Conservation (phyloP, 768 basidiomycete genomes). For the Russula griseocarnosa region DNA sequence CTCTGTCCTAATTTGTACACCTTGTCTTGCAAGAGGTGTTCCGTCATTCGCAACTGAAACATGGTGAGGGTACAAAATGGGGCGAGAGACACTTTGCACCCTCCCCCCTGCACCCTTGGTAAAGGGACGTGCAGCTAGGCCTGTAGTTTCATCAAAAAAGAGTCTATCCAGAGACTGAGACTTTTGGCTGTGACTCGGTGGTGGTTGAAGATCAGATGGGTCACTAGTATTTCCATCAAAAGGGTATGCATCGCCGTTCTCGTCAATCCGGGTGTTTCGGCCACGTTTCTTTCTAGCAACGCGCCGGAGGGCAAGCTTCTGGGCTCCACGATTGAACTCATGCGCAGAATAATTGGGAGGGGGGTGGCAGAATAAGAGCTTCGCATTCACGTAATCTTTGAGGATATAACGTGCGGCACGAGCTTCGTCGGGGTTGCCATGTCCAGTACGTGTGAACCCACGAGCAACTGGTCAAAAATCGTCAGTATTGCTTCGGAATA, state of each 20-base stretch:
- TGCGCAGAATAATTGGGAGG: conserved; percentile 68
- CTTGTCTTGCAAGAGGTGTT: conserved; percentile 46
- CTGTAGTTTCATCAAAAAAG: conserved; percentile 66
- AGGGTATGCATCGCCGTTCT: conserved; percentile 71
- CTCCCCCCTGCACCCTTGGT: conserved; percentile 56
- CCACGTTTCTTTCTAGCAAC: conserved; percentile 81
- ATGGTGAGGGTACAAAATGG: conserved; percentile 78
- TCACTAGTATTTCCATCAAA: conserved; percentile 15
- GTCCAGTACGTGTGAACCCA: conserved; percentile 88
- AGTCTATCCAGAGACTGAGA: conserved; percentile 70
- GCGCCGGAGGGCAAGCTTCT: conserved; percentile 54
- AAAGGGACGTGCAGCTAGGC: conserved; percentile 56
- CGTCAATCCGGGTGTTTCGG: conserved; percentile 79
- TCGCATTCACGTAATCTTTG: conserved; percentile 96
- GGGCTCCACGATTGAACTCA: conserved; percentile 71
- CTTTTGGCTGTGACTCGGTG: conserved; percentile 41
- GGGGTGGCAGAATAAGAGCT: conserved; percentile 84
- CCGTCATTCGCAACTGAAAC: conserved; percentile 77
- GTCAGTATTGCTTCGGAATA: conserved; percentile 15
- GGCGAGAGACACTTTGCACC: conserved; percentile 59
- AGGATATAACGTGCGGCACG: conserved; percentile 87
- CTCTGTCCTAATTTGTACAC: conserved; percentile 43
- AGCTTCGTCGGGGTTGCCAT: conserved; percentile 97
- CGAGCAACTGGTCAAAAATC: conserved; percentile 62
- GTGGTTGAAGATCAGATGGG: conserved; percentile 15